Evolutionary conservation across 2,329 filamentous ascomycete species (phyloP).

Genomic region (Hypoxylon sp.): DNA sequence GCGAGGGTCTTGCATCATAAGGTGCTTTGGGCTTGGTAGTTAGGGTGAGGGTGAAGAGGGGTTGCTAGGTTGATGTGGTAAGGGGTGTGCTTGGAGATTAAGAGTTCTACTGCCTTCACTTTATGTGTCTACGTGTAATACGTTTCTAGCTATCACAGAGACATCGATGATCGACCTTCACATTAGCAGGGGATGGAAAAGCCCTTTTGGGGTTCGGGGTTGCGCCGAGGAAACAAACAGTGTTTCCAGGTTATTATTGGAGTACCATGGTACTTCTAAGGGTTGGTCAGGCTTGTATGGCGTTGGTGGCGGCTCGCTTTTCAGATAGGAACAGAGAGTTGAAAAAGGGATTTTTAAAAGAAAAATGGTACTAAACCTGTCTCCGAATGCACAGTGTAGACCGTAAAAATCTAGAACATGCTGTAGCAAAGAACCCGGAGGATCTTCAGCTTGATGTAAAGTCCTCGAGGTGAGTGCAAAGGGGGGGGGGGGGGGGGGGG

Average conservation of each 20-base stretch:
- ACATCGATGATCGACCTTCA: neutral
- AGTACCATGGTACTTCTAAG: slow-evolving; percentile 12
- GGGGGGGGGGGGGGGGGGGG: no score
- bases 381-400: neutral
- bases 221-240: neutral
- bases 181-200: neutral
- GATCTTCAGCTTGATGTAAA: neutral
- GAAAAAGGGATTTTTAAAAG: neutral
- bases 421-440: neutral
- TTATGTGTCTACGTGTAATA: neutral
- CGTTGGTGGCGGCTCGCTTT: slow-evolving; percentile 28
- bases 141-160: slow-evolving; percentile 5
- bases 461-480: neutral
- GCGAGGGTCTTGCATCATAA: slow-evolving; percentile 87
- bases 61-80: neutral
- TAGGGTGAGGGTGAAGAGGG: neutral
- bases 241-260: slow-evolving; percentile 2
- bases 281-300: slow-evolving; percentile 24
- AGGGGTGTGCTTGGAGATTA: neutral
- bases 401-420: neutral
- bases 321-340: slow-evolving; percentile 11
- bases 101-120: neutral
- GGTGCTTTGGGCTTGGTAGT: slow-evolving; percentile 72
- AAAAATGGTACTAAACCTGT: neutral
- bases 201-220: neutral